These are phyloP conservation scores for Vigna unguiculata DNA, from an alignment of 306 rosid species.

Conservation along the genomic window DNA sequence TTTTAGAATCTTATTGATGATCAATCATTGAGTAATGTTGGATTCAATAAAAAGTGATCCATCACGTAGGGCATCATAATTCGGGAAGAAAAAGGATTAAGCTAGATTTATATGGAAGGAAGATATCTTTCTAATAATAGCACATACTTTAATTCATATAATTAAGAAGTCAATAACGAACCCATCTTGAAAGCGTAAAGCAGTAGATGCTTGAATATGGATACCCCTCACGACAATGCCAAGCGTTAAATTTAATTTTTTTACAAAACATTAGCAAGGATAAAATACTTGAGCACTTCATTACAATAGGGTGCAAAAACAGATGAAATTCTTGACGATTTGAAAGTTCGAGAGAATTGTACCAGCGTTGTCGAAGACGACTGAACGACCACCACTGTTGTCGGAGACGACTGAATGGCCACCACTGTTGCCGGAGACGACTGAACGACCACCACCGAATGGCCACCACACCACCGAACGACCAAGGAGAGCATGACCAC, in stretches of 20 bases:
- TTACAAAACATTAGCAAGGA: not conserved
- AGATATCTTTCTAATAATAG: conserved; percentile 24
- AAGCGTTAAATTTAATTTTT: conserved; percentile 7
- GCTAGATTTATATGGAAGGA: conserved; percentile 25
- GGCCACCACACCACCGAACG: too few relatives aligned
- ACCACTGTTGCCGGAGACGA: too few relatives aligned
- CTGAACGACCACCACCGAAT: too few relatives aligned
- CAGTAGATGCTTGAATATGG: conserved; percentile 16
- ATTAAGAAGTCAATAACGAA: conserved; percentile 32
- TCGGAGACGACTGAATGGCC: too few relatives aligned
- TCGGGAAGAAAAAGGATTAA: conserved; percentile 52
- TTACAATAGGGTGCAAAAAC: too few relatives aligned
- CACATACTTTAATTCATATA: conserved; percentile 3
- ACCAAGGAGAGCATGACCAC: too few relatives aligned
- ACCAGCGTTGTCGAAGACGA: too few relatives aligned
- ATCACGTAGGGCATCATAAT: conserved; percentile 60
- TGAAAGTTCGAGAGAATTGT: too few relatives aligned
- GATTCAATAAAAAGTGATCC: conserved; percentile 63
- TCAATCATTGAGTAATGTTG: too few relatives aligned
- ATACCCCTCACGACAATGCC: conserved; percentile 13
- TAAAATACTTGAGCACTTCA: conserved; percentile 29
- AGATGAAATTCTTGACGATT: too few relatives aligned
- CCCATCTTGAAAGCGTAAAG: not conserved
- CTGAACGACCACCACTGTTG: too few relatives aligned
- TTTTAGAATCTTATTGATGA: too few relatives aligned